phyloP scores from a whole-genome alignment of 352 stramenopile species.

The Pythium rhizo-oryzae region DNA sequence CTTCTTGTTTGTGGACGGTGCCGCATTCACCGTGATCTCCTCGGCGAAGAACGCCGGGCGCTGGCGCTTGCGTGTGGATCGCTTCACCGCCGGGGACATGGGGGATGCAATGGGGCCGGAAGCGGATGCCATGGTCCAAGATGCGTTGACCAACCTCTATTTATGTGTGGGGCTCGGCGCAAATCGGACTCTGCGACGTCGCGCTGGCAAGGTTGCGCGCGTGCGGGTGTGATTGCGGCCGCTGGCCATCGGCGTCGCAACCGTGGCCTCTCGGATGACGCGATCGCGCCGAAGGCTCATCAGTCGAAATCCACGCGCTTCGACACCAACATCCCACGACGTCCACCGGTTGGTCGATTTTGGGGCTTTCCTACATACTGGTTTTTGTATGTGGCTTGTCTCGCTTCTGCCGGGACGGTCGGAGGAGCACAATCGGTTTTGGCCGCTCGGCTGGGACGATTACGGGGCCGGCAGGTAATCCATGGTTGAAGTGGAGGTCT shows the following conservation, averaged over 20 bases:
- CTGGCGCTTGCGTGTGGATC: conserved; percentile 32
- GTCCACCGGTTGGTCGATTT: conserved; percentile 7
- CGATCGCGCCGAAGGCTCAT: conserved; percentile 2
- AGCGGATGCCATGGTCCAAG: conserved; percentile 3
- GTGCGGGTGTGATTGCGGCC: conserved; percentile 14
- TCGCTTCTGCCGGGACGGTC: not conserved
- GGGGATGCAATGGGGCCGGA: conserved; percentile 19
- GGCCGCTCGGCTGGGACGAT: conserved; percentile 1
- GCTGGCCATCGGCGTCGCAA: not conserved
- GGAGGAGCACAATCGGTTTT: conserved; percentile 12
- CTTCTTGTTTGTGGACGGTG: conserved; percentile 4
- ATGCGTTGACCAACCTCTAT: not conserved
- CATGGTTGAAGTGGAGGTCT: not conserved
- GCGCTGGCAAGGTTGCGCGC: too few relatives aligned
- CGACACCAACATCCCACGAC: conserved; percentile 8
- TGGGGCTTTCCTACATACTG: not conserved
- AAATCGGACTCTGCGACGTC: conserved; percentile 4
- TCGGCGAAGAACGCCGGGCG: conserved; percentile 25
- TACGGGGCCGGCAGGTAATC: not conserved
- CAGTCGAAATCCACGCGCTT: conserved; percentile 15
- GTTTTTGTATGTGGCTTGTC: not conserved
- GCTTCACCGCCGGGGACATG: conserved; percentile 24
- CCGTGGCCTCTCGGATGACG: conserved; percentile 6
- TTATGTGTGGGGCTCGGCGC: not conserved
- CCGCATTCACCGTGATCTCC: conserved; percentile 2